Conservation (phyloP, 306 rosid species). For the Medicago lupulina region DNA sequence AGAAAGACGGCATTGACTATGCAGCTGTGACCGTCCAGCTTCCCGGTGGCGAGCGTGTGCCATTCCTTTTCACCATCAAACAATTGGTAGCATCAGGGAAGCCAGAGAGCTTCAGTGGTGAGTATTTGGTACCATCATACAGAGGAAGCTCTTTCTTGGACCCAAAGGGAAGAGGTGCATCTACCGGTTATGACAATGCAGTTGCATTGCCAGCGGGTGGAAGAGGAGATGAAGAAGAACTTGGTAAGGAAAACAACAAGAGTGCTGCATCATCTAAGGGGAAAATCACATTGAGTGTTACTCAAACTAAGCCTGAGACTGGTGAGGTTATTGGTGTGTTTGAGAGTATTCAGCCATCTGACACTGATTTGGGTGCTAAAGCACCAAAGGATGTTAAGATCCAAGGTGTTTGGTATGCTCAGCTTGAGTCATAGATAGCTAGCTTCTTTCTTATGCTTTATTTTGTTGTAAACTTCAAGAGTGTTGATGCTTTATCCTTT, state of each 20-base stretch:
- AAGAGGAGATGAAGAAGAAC: conserved; percentile 95
- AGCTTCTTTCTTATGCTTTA: conserved; percentile 8
- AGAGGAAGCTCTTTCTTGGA: conserved; percentile 93
- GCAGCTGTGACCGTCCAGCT: conserved; percentile 92
- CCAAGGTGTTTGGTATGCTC: conserved; percentile 97
- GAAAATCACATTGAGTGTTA: conserved; percentile 82
- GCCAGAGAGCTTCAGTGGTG: conserved; percentile 71
- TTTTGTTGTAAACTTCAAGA: conserved; percentile 46
- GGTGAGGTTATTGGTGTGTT: conserved; percentile 95
- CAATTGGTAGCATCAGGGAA: conserved; percentile 92
- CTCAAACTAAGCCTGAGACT: conserved; percentile 84
- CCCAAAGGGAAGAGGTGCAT: conserved; percentile 99
- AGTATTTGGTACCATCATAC: conserved; percentile 86
- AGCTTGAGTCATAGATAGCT: conserved; percentile 77
- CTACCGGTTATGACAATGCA: conserved; percentile 87
- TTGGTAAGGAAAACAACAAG: conserved; percentile 79
- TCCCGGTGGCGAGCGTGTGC: conserved; percentile 94
- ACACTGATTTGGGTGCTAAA: conserved; percentile 97
- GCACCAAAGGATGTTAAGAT: conserved; percentile 93
- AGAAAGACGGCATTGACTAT: conserved; percentile 92
- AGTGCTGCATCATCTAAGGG: conserved; percentile 77
- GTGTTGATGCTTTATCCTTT: conserved; percentile 40
- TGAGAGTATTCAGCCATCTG: conserved; percentile 92
- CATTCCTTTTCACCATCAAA: conserved; percentile 94
- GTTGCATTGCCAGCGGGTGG: conserved; percentile 93